phyloP scores from a whole-genome alignment of 2,329 filamentous ascomycete genomes.

The Trichoderma breve region DNA sequence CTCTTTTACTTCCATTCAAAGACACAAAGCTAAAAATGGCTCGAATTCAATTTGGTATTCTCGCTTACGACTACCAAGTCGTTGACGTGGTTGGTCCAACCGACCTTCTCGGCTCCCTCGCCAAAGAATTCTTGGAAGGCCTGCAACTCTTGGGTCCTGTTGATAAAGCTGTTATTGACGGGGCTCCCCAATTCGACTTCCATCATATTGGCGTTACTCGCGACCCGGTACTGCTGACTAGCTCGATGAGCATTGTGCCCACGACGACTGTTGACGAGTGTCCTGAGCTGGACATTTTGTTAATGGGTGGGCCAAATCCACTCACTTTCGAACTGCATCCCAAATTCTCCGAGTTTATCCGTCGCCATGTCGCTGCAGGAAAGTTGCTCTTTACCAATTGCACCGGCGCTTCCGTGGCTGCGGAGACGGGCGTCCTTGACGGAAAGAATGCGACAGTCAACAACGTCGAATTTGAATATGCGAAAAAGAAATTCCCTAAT shows the following conservation, averaged over 20 bases:
- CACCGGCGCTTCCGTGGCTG: slow-evolving; percentile 36
- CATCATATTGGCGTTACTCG: slow-evolving; percentile 36
- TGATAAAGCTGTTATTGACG: slow-evolving; percentile 23
- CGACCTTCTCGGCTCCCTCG: slow-evolving; percentile 32
- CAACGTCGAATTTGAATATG: slow-evolving; percentile 32
- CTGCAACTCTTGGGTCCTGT: slow-evolving; percentile 23
- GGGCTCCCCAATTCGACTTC: slow-evolving; percentile 32
- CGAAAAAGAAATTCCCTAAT: slow-evolving; percentile 35
- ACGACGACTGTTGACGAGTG: slow-evolving; percentile 34
- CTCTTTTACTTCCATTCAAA: neutral
- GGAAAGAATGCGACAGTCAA: slow-evolving; percentile 45
- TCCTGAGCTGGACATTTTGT: slow-evolving; percentile 38
- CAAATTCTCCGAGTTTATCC: slow-evolving; percentile 33
- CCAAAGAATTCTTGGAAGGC: slow-evolving; percentile 23
- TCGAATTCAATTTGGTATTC: slow-evolving; percentile 29
- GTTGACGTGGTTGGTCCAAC: slow-evolving; percentile 34
- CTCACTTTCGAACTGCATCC: slow-evolving; percentile 30
- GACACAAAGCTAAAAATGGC: slow-evolving; percentile 21
- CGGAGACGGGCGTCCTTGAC: slow-evolving; percentile 39
- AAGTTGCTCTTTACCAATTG: slow-evolving; percentile 39
- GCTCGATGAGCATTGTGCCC: slow-evolving; percentile 27
- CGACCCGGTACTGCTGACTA: slow-evolving; percentile 29
- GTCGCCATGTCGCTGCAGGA: slow-evolving; percentile 35
- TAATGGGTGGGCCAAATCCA: slow-evolving; percentile 36
- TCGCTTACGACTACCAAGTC: slow-evolving; percentile 34